phyloP scores from a whole-genome alignment of 2,329 filamentous ascomycete genomes.

The Sordariomycetes sp. region DNA sequence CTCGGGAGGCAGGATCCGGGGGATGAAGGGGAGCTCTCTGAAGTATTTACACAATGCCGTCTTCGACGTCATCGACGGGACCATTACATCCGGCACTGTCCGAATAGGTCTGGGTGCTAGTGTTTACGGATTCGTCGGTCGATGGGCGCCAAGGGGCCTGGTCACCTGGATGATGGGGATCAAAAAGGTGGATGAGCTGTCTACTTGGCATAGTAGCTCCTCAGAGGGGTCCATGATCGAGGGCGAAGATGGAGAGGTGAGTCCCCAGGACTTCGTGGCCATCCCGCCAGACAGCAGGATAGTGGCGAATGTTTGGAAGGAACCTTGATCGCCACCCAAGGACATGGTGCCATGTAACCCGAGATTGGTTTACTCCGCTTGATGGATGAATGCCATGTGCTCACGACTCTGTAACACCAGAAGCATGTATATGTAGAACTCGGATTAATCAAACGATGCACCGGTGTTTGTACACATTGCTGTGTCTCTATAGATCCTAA shows the following conservation, averaged over 20 bases:
- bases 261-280: constrained; percentile 33
- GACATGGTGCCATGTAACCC: not conserved
- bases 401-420: not conserved
- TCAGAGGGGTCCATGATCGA: constrained; percentile 19
- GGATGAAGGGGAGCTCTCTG: constrained; percentile 55
- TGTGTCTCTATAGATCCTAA: not conserved
- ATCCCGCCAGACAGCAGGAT: constrained; percentile 23
- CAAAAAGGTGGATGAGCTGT: constrained; percentile 43
- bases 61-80: constrained; percentile 73
- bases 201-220: constrained; percentile 34
- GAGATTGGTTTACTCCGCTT: not conserved
- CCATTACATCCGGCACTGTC: constrained; percentile 46
- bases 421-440: not conserved
- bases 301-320: constrained; percentile 20
- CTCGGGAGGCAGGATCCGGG: constrained; percentile 42
- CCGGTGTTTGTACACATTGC: not conserved
- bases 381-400: not conserved
- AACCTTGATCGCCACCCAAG: constrained; percentile 12
- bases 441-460: not conserved
- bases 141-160: constrained; percentile 61
- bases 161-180: constrained; percentile 94
- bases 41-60: constrained; percentile 74
- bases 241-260: constrained; percentile 19
- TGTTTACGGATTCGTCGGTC: constrained; percentile 75
- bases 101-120: constrained; percentile 76